Base-by-base conservation (phyloP, 371 early-diverging fungal genomes). In the Saksenaea oblongispora region DNA sequence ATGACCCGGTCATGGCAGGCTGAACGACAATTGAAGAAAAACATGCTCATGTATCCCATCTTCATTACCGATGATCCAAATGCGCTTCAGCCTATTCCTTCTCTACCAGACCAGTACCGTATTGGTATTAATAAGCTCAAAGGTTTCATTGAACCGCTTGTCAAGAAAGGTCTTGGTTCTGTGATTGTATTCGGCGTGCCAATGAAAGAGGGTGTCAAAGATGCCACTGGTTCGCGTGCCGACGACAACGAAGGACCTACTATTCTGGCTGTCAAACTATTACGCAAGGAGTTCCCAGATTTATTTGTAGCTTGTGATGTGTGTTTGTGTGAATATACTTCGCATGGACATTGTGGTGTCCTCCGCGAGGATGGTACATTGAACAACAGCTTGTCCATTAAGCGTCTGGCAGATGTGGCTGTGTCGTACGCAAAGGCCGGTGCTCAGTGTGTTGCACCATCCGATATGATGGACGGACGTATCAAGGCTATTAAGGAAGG, bases 381-480 rank as follows among this genome's bases (percentile, higher is more conserved):
- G 39, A 78, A 97, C 76, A 96, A 97, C 79, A 75, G 73, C 4
- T 79, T 81, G 10, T 90, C 89, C 44, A 88, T 95, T 58, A 72
- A 89, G 56, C 87, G 97, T 18, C 59, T 98, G 39, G 95, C 94
- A 1, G 86, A 94, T 58, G 93, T 97, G 0, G 87, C 95, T 8
- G 79, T 95, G 34, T 85, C 82, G 44, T 97, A 96, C 76, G 97
- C 96, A 13, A 77, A 88, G 35, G 96, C 96, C 0, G 94, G 93
- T 24, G 87, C 86, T 42, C 94, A 97, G 35, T 84, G 93, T 61
- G 89, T 98, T 5, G 93, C 96, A 1, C 98, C 98, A 5, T 93
- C 93, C 5, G 98, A 98, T 71, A 98, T 98, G 98, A 97, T 96
- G 97, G 98, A 97, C 63, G 95, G 95, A 26, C 90, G 98, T 59